A percentile compares a stretch with the other conserved stretches of the same genome.
phyloP scores from a whole-genome alignment of 208 protist species.

The Leishmania mexicana region DNA sequence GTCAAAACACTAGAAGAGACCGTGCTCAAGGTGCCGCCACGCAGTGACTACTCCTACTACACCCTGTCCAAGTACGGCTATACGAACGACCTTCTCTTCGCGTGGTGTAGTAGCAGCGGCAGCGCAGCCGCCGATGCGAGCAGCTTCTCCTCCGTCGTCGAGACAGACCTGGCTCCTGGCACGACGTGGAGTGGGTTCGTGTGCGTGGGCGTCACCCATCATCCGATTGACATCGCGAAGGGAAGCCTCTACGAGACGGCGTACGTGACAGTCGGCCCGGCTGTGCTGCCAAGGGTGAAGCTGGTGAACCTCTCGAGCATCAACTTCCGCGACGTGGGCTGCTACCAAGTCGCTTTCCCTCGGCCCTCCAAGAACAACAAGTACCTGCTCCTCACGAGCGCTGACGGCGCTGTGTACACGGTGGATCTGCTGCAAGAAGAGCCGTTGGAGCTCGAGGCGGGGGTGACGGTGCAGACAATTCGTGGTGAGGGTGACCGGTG shows the following conservation, averaged over 20 bases:
- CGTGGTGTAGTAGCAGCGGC: slow-evolving; percentile 12
- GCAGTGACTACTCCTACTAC: slow-evolving; percentile 19
- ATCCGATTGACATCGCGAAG: slow-evolving; percentile 35
- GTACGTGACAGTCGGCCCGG: slow-evolving; percentile 44
- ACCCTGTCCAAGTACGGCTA: slow-evolving; percentile 45
- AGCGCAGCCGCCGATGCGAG: neutral
- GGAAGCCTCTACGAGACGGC: slow-evolving; percentile 46
- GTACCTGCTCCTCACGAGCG: slow-evolving; percentile 34
- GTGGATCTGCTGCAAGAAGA: slow-evolving; percentile 32
- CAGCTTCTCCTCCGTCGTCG: slow-evolving; percentile 26
- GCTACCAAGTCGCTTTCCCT: slow-evolving; percentile 29
- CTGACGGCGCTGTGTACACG: slow-evolving; percentile 14
- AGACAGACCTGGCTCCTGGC: slow-evolving; percentile 38
- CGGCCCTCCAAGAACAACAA: slow-evolving; percentile 34
- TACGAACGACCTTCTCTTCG: slow-evolving; percentile 46
- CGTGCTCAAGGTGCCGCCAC: slow-evolving; percentile 18
- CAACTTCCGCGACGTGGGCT: slow-evolving; percentile 35
- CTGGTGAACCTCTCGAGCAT: slow-evolving; percentile 53
- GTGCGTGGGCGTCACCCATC: slow-evolving; percentile 23
- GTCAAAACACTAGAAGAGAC: slow-evolving; percentile 20
- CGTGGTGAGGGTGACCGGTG: slow-evolving; percentile 16
- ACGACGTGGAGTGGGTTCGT: slow-evolving; percentile 50
- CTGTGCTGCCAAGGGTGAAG: slow-evolving; percentile 39
- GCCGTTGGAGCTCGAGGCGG: slow-evolving; percentile 32
- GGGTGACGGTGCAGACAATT: slow-evolving; percentile 25